A percentile compares a stretch with the other conserved stretches of the same genome.
phyloP scores from a whole-genome alignment of 768 basidiomycete species.

The Mycena indigotica region DNA sequence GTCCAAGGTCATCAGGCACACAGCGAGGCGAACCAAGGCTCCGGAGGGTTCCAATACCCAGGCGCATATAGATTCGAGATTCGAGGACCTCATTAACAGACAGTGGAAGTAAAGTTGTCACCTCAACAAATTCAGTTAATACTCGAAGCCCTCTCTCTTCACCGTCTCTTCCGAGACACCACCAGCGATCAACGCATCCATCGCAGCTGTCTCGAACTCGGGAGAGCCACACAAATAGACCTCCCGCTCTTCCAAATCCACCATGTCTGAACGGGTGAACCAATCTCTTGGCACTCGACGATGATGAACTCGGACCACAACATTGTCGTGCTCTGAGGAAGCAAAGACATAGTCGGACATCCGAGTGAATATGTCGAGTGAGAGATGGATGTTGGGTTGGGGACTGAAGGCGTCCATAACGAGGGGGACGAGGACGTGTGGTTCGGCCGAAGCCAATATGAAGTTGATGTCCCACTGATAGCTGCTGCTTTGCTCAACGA shows the following conservation, averaged over 20 bases:
- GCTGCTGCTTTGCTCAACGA: slow-evolving; percentile 8
- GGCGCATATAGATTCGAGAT: too few species aligned
- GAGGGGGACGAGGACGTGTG: slow-evolving; percentile 50
- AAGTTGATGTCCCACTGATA: slow-evolving; percentile 52
- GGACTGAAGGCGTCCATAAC: slow-evolving; percentile 32
- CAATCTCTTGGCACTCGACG: neutral
- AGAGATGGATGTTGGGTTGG: slow-evolving; percentile 26
- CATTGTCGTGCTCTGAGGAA: neutral
- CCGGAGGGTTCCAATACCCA: too few species aligned
- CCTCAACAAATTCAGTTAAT: too few species aligned
- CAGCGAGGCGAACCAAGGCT: too few species aligned
- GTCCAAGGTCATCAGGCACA: too few species aligned
- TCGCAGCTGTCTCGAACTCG: slow-evolving; percentile 43
- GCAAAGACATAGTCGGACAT: slow-evolving; percentile 1
- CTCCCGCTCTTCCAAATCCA: slow-evolving; percentile 21
- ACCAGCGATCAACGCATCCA: slow-evolving; percentile 35
- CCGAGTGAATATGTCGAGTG: slow-evolving; percentile 45
- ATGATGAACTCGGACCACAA: neutral
- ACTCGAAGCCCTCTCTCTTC: slow-evolving; percentile 45
- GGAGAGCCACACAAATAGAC: slow-evolving; percentile 55
- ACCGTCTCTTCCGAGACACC: slow-evolving; percentile 39
- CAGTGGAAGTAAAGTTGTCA: too few species aligned
- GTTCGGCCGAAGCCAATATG: slow-evolving; percentile 55
- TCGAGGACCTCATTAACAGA: too few species aligned
- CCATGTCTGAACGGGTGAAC: neutral